These are phyloP conservation scores for carrot (Daucus carota) DNA, from an alignment of 129 eudicot genomes.

Conservation along the genomic window DNA sequence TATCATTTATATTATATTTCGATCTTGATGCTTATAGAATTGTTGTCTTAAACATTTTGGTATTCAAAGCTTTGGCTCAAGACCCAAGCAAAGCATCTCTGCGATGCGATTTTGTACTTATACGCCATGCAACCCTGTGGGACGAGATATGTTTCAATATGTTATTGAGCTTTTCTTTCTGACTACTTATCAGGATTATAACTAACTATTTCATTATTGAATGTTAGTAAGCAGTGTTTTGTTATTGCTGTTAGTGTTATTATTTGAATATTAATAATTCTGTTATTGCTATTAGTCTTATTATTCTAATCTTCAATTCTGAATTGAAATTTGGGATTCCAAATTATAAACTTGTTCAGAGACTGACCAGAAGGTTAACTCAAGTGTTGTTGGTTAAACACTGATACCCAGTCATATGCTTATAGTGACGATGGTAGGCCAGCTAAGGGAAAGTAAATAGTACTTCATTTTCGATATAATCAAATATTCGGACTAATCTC, in stretches of 20 bases:
- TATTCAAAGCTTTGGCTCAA: not conserved
- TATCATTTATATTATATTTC: not conserved
- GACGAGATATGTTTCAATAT: not conserved
- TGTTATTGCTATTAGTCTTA: no score
- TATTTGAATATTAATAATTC: not conserved
- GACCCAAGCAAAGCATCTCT: not conserved
- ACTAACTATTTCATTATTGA: not conserved
- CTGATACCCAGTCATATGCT: not conserved
- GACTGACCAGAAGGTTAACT: not conserved
- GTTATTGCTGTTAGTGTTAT: no score
- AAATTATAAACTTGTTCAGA: not conserved
- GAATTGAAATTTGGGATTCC: not conserved
- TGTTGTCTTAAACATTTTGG: not conserved
- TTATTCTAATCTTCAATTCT: not conserved
- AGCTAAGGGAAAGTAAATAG: no score
- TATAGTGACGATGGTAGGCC: not conserved
- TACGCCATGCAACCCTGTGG: not conserved
- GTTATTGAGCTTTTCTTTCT: not conserved
- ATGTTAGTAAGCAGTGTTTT: not conserved
- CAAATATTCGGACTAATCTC: no score
- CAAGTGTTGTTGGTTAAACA: not conserved
- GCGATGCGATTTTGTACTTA: not conserved
- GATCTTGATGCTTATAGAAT: not conserved
- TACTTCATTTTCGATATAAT: no score
- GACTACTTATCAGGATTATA: not conserved